Evolutionary conservation across 1,139 yeast species (phyloP), one percentile per base, ranked within the genome.

Genomic region (Petasospora fabianii): DNA sequence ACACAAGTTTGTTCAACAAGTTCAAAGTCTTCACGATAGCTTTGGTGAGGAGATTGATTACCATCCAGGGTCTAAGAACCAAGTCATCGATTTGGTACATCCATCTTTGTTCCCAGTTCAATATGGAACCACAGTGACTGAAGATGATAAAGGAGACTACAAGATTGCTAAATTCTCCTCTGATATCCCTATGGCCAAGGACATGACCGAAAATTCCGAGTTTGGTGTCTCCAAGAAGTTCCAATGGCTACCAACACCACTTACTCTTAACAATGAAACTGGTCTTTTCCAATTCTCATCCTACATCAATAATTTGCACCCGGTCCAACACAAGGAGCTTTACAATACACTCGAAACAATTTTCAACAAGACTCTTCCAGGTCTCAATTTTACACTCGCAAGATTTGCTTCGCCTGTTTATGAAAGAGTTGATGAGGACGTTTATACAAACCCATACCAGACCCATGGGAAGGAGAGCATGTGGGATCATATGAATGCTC

Each of bases 41-140:
- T 38, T 38, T 34, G 41, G 41, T 16, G 32, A 15, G 7, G 13
- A 12, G 6, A 17, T 37, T 20, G 42, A 38, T 29, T 38, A 38
- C 33, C 42, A 38, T 15, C 42, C 42, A 11, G 42, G 42, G 4
- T 38, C 42, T 2, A 18, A 35, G n/a, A 34, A 38, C 27, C 18
- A 38, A 14, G 42, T 38, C 20, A 29, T 38, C 10, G 42, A 38
- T 31, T 20, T 38, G 9, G 38, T 38, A 3, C 42, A 38, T 14
- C 42, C 42, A 6, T 38, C 42, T 2, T 17, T 38, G 34, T 38
- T 38, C 38, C 42, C 42, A 3, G 42, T 38, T 6, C 31, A 24
- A 29, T 38, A 38, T 13, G 42, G 38, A 6, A 38, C 42, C 27
- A 34, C 42, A 6, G 38, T 34, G 5, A 8, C 24, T 24, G 21